Base-by-base conservation (phyloP, 805 yeast species). In the Cyberlindnera euphorbiiphila region DNA sequence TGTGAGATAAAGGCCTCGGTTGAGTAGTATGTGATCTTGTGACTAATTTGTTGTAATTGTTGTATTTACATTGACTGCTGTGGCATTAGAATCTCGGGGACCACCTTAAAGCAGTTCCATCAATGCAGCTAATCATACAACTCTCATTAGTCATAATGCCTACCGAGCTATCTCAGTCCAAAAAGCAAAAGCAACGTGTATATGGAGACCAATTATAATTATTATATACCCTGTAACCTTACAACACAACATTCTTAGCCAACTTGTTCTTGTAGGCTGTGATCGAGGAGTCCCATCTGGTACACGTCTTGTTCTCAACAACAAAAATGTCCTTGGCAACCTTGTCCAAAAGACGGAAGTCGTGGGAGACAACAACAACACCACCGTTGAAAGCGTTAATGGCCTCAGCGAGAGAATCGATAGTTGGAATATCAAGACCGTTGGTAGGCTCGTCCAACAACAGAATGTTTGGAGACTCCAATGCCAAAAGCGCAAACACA, bases 361-460 rank as follows among this genome's bases (percentile, higher is more conserved):
- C 98, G 77, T 93, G 98, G 46, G 97, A 88, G 50, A 93, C 98
- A 42, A 93, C 96, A 51, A 88, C 95, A 37, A 91, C 96, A 76
- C 98, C 98, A 69, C 98, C 98, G 61, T 81, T 85, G 75, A 85
- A 93, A 22, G 78, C 83, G 51, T 88, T 81, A 62, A 93, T 91
- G 49, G 98, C 98, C 40, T 84, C 95, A 37, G 97, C 98, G 57
- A 93, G 74, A 29, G 98, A 93, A 68, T 93, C 98, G 61, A 93
- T 93, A 36, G 98, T 89, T 59, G 97, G 88, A 56, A 93, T 91
- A 74, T 93, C 98, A 67, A 93, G 74, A 76, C 98, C 98, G 76
- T 93, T 93, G 51, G 98, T 93, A 78, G 98, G 98, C 81, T 93
- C 98, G 74, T 93, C 98, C 69, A 93, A 74, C 61, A 93, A 71